Conservation (phyloP, 352 stramenopile genomes). For the Blastocystis sp. region DNA sequence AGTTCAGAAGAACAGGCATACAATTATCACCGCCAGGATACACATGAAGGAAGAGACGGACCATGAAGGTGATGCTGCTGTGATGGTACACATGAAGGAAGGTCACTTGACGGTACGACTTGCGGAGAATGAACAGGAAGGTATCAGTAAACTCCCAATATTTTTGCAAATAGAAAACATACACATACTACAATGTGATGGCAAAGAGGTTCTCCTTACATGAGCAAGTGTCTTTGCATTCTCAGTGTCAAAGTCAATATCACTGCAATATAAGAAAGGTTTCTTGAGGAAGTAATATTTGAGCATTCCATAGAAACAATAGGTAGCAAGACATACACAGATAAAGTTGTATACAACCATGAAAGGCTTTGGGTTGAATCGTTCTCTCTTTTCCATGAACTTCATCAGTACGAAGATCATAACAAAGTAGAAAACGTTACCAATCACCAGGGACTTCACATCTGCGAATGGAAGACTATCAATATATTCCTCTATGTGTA, state of each 20-base stretch:
- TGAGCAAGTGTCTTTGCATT: conserved; percentile 28
- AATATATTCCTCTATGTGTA: neutral
- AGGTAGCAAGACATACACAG: conserved; percentile 51
- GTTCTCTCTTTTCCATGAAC: conserved; percentile 61
- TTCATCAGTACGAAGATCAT: conserved; percentile 42
- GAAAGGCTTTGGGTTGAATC: conserved; percentile 62
- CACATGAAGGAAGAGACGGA: conserved; percentile 6
- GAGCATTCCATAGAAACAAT: conserved; percentile 51
- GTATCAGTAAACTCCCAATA: conserved; percentile 67
- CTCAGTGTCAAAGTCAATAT: conserved; percentile 21
- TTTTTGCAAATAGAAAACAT: conserved; percentile 64
- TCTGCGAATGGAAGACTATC: neutral
- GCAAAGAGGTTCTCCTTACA: neutral
- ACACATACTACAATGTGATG: neutral
- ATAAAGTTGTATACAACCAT: conserved; percentile 64
- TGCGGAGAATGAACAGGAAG: conserved; percentile 65
- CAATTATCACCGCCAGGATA: conserved; percentile 61
- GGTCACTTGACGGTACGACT: conserved; percentile 64
- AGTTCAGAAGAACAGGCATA: conserved; percentile 51
- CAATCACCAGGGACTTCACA: conserved; percentile 21
- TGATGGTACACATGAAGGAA: conserved; percentile 68
- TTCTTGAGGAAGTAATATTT: conserved; percentile 10
- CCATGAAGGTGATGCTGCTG: conserved; percentile 56
- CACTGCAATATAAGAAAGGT: conserved; percentile 8
- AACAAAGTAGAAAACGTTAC: conserved; percentile 58